Conservation (phyloP, 2,329 filamentous ascomycete species). For the Hysterium pulicare region DNA sequence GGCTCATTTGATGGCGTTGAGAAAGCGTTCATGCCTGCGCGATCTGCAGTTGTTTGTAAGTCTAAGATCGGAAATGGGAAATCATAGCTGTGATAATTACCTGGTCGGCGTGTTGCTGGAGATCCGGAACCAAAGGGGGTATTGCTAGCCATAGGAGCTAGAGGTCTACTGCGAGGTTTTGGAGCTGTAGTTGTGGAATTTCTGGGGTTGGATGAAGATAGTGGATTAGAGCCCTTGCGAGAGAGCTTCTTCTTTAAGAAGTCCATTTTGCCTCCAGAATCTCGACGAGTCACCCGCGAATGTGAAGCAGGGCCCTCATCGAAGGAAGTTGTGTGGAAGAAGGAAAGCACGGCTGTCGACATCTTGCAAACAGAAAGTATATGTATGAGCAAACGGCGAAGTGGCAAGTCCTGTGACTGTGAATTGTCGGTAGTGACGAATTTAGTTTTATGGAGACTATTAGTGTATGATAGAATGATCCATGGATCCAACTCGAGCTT, state of each 20-base stretch:
- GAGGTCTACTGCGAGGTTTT: too few relatives aligned
- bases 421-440: too few relatives aligned
- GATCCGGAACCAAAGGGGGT: conserved; percentile 20
- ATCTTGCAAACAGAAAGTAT: too few relatives aligned
- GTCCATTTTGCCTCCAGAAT: conserved; percentile 10
- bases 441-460: too few relatives aligned
- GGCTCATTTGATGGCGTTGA: conserved; percentile 33
- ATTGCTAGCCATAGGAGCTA: conserved; percentile 8
- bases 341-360: too few relatives aligned
- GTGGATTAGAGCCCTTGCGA: conserved; percentile 14
- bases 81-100: conserved; percentile 25
- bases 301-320: too few relatives aligned
- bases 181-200: conserved; percentile 13
- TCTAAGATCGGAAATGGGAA: neutral
- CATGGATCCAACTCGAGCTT: too few relatives aligned
- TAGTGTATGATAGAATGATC: too few relatives aligned
- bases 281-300: too few relatives aligned
- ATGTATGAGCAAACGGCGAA: too few relatives aligned
- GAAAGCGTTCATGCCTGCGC: conserved; percentile 25
- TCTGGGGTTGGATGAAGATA: conserved; percentile 12
- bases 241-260: conserved; percentile 25
- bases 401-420: too few relatives aligned
- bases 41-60: conserved; percentile 14
- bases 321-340: too few relatives aligned
- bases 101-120: conserved; percentile 37